Evolutionary conservation across 2,329 filamentous ascomycete species (phyloP).

Genomic region (Alternaria hordeiaustralica): DNA sequence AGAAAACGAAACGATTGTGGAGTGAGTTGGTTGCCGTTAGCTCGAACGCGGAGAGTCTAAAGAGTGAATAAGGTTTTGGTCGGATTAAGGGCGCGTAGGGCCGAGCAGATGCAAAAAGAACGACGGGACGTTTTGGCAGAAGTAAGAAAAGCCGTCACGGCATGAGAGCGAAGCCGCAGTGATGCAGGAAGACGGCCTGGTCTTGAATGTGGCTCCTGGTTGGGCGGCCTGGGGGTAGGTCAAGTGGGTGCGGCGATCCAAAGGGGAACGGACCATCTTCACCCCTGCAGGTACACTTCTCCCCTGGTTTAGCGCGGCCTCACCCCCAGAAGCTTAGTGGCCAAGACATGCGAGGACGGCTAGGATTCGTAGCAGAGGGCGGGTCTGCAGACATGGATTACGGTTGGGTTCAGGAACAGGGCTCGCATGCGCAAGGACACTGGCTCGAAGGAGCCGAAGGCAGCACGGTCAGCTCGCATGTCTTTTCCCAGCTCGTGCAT

Average conservation of each 20-base stretch:
- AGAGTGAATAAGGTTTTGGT: conserved; percentile 30
- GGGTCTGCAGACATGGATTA: conserved; percentile 24
- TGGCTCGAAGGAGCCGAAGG: conserved; percentile 27
- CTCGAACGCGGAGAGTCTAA: conserved; percentile 23
- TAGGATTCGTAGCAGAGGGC: conserved; percentile 31
- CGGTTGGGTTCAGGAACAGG: conserved; percentile 36
- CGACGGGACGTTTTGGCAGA: conserved; percentile 32
- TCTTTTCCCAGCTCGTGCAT: conserved; percentile 10
- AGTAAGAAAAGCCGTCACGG: conserved; percentile 37
- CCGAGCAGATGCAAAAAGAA: conserved; percentile 29
- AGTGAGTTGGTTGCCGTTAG: conserved; percentile 12
- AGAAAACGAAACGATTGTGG: conserved; percentile 26
- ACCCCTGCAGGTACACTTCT: conserved; percentile 33
- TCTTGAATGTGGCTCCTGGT: conserved; percentile 37
- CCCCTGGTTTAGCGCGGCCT: conserved; percentile 29
- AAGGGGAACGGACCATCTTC: conserved; percentile 22
- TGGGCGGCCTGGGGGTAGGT: conserved; percentile 33
- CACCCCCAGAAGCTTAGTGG: conserved; percentile 25
- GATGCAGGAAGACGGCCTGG: conserved; percentile 28
- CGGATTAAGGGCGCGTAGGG: conserved; percentile 29
- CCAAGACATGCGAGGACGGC: conserved; percentile 30
- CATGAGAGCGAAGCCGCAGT: conserved; percentile 29
- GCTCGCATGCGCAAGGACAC: conserved; percentile 21
- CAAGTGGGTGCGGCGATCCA: conserved; percentile 36
- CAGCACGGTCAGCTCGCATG: conserved; percentile 5